Base-by-base conservation (phyloP, 768 basidiomycete genomes). In the Pleurotus tuoliensis region DNA sequence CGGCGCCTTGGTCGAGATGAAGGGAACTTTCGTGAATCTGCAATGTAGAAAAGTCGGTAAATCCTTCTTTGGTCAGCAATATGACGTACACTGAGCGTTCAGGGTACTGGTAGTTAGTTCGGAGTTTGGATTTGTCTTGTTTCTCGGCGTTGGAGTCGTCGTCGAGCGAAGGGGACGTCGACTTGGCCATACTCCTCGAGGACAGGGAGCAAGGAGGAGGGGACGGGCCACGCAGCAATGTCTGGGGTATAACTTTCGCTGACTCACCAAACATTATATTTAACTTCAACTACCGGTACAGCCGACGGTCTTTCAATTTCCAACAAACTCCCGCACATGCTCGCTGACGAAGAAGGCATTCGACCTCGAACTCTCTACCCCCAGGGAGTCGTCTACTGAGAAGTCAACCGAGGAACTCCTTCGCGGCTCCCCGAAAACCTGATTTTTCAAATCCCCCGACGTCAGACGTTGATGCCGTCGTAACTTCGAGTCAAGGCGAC, bases 1-100 rank as follows among this genome's bases (percentile, higher is more conserved):
- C 3, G 76, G 76, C 0, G 66, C 61, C 53, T 71, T 74, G 2
- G 63, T 70, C 0, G 74, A 71, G 12, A 71, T 71, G 64, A 78
- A 77, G 8, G 76, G 76, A 16, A 75, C 74, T 6, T 71, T 70
- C 41, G 64, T 51, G 16, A 66, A 65, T 44, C 70, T 71, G 27
- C 37, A 25, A 44, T 6, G 27, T 9, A 15, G 30, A 45, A 13
- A 38, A 39, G 18, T 38, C 4, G 22, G 20, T 47, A 16, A 6
- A 6, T 22, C 5, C 18, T 11, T 13, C 13, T 22, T 22, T 15
- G 13, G 27, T 18, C 27, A 13, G 46, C 46, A 25, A 20, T 39
- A 53, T 53, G 51, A 53, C 37, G 20, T 51, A 53, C 51, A 41
- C 12, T 11, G 51, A 50, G n/a, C 48, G 48, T 37, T 27, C 27